Evolutionary conservation across 1,139 yeast genomes (phyloP), one percentile per base, ranked within the genome.

Genomic region (Kurtzmaniella natalensis): DNA sequence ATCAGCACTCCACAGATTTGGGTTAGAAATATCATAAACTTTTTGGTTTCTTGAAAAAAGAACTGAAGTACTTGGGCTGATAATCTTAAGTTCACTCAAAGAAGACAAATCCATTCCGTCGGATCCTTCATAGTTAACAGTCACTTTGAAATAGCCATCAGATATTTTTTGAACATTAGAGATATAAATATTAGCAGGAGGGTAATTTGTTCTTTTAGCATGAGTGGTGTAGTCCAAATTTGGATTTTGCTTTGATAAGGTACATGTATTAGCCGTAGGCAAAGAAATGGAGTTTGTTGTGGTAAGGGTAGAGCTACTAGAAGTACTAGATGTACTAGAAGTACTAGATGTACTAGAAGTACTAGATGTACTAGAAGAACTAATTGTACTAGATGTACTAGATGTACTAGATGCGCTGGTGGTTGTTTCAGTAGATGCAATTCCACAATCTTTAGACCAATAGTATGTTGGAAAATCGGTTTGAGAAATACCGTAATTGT

Each of bases 11-110:
- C 33, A 30, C 13, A 19, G 5, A 17, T 24, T 18, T 4, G 33
- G 33, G 14, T 30, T 23, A 11, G 13, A n/a, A 7, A 18, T 18
- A 5, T 5, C 15, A 8, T 30, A 19, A n/a, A 17, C 11, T 4
- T 30, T 30, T n/a, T 23, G 19, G 23, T 30, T 30, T 9, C 9
- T n/a, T 16, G 25, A 25, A 18, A 22, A 24, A 30, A 30, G 33
- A 4, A 30, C 25, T 17, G 27, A 22, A 2, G 33, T 30, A n/a
- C n/a, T n/a, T n/a, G n/a, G n/a, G n/a, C n/a, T n/a, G n/a, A n/a
- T n/a, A 8, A 30, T 24, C 24, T 30, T 30, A 7, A 30, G 25
- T 7, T 26, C 33, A 24, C 33, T 24, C 11, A 30, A 30, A 24
- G 28, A 24, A 6, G 20, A 24, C 9, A 17, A 19, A 8, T 8